phyloP scores from a whole-genome alignment of 306 rosid genomes.

The Arachis stenosperma region DNA sequence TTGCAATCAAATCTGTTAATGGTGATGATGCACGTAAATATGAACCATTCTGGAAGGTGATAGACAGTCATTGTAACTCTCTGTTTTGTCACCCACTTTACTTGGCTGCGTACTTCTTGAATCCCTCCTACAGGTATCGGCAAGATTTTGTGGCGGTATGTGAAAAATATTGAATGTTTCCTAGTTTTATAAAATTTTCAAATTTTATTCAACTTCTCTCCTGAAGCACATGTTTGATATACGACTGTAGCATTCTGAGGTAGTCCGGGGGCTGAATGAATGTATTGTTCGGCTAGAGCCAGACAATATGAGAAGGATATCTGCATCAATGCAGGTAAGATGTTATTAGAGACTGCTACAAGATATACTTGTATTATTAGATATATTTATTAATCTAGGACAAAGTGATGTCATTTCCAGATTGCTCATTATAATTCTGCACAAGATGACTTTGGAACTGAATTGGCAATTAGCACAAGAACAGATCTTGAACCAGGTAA shows the following conservation, averaged over 20 bases:
- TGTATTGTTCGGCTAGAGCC: conserved; percentile 88
- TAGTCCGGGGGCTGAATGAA: conserved; percentile 83
- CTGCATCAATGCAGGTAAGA: conserved; percentile 87
- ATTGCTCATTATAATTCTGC: conserved; percentile 83
- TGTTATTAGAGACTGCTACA: conserved; percentile 30
- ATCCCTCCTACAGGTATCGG: conserved; percentile 85
- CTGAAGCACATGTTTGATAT: conserved; percentile 45
- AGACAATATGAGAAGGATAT: conserved; percentile 72
- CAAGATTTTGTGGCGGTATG: conserved; percentile 83
- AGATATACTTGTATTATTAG: conserved; percentile 8
- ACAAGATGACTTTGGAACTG: conserved; percentile 93
- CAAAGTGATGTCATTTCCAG: conserved; percentile 51
- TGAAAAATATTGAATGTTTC: conserved; percentile 37
- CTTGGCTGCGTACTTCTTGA: conserved; percentile 91
- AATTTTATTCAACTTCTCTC: conserved; percentile 40
- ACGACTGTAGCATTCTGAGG: conserved; percentile 76
- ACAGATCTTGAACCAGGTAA: conserved; percentile 92
- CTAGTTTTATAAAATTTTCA: conserved; percentile 27
- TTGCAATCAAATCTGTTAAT: conserved; percentile 71
- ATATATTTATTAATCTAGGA: conserved; percentile 19
- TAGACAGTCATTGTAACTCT: conserved; percentile 78
- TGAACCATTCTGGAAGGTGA: conserved; percentile 86
- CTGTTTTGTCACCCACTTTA: conserved; percentile 82
- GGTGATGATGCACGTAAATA: conserved; percentile 75
- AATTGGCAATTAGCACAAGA: conserved; percentile 96